phyloP scores from a whole-genome alignment of 768 basidiomycete genomes.

The Agrocybe chaxingu region DNA sequence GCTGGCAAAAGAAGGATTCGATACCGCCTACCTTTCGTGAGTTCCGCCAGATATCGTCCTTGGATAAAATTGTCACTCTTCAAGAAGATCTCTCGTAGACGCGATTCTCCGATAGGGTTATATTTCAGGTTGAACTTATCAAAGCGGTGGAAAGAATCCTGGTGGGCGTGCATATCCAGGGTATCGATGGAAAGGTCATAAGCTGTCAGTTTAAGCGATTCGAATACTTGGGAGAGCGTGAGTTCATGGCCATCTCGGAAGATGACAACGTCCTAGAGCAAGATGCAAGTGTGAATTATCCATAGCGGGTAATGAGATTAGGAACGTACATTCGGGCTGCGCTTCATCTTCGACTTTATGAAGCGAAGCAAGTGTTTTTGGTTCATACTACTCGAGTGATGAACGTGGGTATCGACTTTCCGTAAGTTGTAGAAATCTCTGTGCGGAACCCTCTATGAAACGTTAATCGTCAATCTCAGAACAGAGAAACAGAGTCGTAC shows the following conservation, averaged over 20 bases:
- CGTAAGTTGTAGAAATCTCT: slow-evolving; percentile 98
- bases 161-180: slow-evolving; percentile 98
- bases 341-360: slow-evolving; percentile 98
- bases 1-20: not conserved
- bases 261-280: slow-evolving; percentile 83
- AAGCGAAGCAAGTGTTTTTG: slow-evolving; percentile 98
- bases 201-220: slow-evolving; percentile 90
- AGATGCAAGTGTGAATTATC: not conserved
- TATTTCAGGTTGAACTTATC: slow-evolving; percentile 99
- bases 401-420: slow-evolving; percentile 98
- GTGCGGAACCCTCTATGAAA: slow-evolving; percentile 68
- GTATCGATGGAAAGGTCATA: slow-evolving; percentile 99
- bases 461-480: not conserved
- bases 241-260: slow-evolving; percentile 89
- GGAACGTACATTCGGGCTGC: slow-evolving; percentile 64
- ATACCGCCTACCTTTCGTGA: slow-evolving; percentile 70
- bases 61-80: slow-evolving; percentile 96
- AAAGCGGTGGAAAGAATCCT: slow-evolving; percentile 97
- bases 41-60: slow-evolving; percentile 90
- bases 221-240: slow-evolving; percentile 91
- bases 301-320: not conserved
- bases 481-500: slow-evolving; percentile 34
- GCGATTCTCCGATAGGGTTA: slow-evolving; percentile 93
- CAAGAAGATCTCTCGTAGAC: slow-evolving; percentile 93
- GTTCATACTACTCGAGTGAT: slow-evolving; percentile 99